These are phyloP conservation scores for Ophiosphaerella herpotricha DNA, from an alignment of 2,329 filamentous ascomycete genomes.

Conservation along the genomic window DNA sequence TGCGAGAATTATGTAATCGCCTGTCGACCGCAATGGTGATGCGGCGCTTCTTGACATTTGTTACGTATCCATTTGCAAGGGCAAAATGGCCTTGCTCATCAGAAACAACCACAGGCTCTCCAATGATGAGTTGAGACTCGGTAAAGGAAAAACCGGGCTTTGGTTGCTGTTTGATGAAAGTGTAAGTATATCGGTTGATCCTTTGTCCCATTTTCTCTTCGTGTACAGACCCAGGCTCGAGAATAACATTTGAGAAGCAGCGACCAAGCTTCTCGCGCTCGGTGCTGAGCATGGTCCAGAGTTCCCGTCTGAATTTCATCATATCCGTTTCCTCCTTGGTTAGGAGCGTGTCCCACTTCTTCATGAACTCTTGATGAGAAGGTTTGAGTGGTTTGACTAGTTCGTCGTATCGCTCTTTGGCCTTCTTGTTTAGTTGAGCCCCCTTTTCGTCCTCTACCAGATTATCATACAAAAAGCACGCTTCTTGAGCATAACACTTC, in stretches of 20 bases:
- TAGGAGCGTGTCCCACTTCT: slow-evolving; percentile 90
- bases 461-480: slow-evolving; percentile 94
- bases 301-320: slow-evolving; percentile 82
- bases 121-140: slow-evolving; percentile 84
- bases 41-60: slow-evolving; percentile 71
- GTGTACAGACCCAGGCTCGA: slow-evolving; percentile 74
- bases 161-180: slow-evolving; percentile 72
- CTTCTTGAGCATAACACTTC: slow-evolving; percentile 85
- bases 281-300: slow-evolving; percentile 93
- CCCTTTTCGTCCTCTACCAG: slow-evolving; percentile 82
- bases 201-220: slow-evolving; percentile 73
- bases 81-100: slow-evolving; percentile 96
- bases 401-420: slow-evolving; percentile 81
- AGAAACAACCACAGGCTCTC: slow-evolving; percentile 94
- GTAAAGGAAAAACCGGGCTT: slow-evolving; percentile 76
- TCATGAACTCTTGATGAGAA: slow-evolving; percentile 79
- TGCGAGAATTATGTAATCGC: slow-evolving; percentile 82
- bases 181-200: slow-evolving; percentile 91
- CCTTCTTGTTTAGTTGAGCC: slow-evolving; percentile 78
- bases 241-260: slow-evolving; percentile 86
- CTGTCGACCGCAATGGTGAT: slow-evolving; percentile 92
- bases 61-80: slow-evolving; percentile 88
- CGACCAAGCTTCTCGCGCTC: slow-evolving; percentile 87
- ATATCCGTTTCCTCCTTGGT: slow-evolving; percentile 94
- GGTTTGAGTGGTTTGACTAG: slow-evolving; percentile 77